Conservation (phyloP, 2,329 filamentous ascomycete species). For the Colletotrichum cereale region DNA sequence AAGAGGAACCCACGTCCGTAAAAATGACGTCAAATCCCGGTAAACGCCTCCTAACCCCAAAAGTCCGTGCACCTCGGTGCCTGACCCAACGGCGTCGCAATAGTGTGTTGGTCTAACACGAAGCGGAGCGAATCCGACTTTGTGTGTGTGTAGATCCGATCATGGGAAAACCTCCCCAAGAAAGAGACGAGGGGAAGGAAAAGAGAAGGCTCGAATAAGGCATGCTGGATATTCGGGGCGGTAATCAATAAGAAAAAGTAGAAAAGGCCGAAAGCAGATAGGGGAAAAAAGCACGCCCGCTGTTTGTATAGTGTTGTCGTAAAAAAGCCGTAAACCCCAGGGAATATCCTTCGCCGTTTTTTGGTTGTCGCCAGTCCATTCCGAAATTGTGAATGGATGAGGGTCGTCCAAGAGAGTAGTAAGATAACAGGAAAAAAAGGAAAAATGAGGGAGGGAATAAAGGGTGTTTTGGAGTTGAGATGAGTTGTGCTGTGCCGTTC, state of each 20-base stretch:
- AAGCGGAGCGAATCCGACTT: neutral
- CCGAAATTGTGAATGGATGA: neutral
- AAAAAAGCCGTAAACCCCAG: constrained; percentile 12
- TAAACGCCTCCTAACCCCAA: neutral
- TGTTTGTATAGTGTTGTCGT: constrained; percentile 8
- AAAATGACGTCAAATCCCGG: constrained; percentile 6
- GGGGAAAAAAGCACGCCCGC: constrained; percentile 10
- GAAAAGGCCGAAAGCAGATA: neutral
- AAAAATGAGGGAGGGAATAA: neutral
- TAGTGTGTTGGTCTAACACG: neutral
- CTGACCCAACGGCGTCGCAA: neutral
- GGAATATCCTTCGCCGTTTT: constrained; percentile 11
- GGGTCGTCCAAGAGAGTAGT: neutral
- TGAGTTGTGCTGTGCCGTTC: neutral
- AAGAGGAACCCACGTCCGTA: neutral
- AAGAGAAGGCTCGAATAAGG: constrained; percentile 3
- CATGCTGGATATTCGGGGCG: neutral
- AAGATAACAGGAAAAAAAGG: too few relatives aligned
- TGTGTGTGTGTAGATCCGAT: neutral
- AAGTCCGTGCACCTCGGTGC: constrained; percentile 6
- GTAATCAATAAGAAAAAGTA: neutral
- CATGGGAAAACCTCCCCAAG: neutral
- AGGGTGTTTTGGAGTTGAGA: neutral
- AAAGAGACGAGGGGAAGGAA: neutral
- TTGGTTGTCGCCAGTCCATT: neutral